phyloP scores from a whole-genome alignment of 139 green algal genomes.

The Astrephomene gubernaculifera region DNA sequence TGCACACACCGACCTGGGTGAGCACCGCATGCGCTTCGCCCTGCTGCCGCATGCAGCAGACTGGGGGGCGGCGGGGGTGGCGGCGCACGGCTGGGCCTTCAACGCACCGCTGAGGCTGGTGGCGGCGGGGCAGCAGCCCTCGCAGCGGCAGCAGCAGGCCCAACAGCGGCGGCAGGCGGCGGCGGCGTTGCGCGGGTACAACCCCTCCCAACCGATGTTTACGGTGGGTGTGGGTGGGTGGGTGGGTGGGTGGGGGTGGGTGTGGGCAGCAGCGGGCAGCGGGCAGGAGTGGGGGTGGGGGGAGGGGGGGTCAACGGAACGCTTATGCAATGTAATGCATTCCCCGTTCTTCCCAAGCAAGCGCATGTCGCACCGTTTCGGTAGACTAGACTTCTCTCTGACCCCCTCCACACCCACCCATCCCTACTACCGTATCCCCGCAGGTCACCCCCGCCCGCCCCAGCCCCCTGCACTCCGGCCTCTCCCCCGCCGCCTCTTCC shows the following conservation, averaged over 20 bases:
- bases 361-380: neutral
- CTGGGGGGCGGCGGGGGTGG: constrained; percentile 50
- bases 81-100: constrained; percentile 44
- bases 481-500: neutral
- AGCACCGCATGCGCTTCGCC: constrained; percentile 42
- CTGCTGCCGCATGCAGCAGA: constrained; percentile 44
- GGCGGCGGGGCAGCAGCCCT: neutral
- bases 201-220: neutral
- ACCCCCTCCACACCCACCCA: neutral
- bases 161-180: neutral
- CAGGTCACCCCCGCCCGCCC: constrained; percentile 18
- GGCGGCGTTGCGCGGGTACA: neutral
- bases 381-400: neutral
- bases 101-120: constrained; percentile 36
- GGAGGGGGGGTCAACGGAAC: too few relatives aligned
- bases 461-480: neutral
- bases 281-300: too few relatives aligned
- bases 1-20: constrained; percentile 43
- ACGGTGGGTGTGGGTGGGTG: too few relatives aligned
- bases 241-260: too few relatives aligned
- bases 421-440: neutral
- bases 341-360: neutral
- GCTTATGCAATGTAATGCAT: neutral
- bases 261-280: too few relatives aligned
- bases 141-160: neutral